Conservation (phyloP, 805 yeast species). For the Lipomyces spencermartinsiae region DNA sequence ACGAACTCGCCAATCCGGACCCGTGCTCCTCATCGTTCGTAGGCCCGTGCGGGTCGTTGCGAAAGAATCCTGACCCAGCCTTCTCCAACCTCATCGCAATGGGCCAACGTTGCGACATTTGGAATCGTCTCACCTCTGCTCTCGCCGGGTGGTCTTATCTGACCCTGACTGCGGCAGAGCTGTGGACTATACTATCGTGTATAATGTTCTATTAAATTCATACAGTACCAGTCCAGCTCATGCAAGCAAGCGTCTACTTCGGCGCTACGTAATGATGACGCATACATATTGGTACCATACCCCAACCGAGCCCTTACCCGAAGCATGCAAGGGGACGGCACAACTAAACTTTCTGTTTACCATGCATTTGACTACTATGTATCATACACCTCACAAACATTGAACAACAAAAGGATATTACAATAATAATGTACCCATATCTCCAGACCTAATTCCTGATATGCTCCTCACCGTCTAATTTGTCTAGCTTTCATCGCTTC, state of each 20-base stretch:
- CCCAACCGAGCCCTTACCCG: background rate
- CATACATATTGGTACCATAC: background rate
- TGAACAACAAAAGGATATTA: background rate
- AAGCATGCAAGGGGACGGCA: background rate
- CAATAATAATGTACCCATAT: background rate
- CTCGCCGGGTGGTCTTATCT: no score
- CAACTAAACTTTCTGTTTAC: no score
- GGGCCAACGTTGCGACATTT: no score
- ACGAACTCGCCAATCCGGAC: background rate
- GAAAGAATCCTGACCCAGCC: background rate
- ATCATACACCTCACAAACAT: background rate
- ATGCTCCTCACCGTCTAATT: slow-evolving; percentile 16
- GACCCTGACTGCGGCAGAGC: no score
- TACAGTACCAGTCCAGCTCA: no score
- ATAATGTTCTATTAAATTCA: no score
- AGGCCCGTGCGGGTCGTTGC: background rate
- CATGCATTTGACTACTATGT: no score
- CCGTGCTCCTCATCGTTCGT: background rate
- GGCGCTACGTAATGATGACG: no score
- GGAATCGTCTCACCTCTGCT: no score
- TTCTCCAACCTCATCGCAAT: background rate
- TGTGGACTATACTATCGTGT: no score
- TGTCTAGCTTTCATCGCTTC: slow-evolving; percentile 72
- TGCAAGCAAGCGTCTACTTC: background rate
- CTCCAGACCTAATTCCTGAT: background rate